Percentiles rank a stretch among this genome's conserved stretches.
Evolutionary conservation across 2,329 filamentous ascomycete genomes (phyloP).

Genomic region (Neurospora crassa): DNA sequence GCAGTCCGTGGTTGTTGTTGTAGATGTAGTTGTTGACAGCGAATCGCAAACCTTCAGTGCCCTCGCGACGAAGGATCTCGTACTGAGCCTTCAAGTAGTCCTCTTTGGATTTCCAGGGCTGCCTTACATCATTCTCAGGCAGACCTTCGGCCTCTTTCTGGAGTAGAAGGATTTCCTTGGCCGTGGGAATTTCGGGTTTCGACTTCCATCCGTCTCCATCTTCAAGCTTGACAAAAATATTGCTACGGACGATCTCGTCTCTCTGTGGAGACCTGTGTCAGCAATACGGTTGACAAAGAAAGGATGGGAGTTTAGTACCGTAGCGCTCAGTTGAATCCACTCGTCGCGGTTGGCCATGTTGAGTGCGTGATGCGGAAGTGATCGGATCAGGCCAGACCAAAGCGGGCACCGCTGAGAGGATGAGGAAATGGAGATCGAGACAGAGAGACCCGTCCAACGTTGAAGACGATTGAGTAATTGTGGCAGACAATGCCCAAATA

Average conservation of each 20-base stretch:
- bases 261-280: neutral
- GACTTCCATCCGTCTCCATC: conserved; percentile 13
- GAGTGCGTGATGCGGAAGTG: neutral
- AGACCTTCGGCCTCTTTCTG: conserved; percentile 24
- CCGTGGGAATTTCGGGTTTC: conserved; percentile 44
- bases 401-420: neutral
- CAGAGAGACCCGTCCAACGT: neutral
- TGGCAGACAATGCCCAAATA: neutral
- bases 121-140: conserved; percentile 42
- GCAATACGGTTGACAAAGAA: neutral
- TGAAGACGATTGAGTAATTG: neutral
- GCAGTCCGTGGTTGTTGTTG: conserved; percentile 48
- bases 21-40: conserved; percentile 51
- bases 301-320: neutral
- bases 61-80: conserved; percentile 65
- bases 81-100: conserved; percentile 68
- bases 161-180: conserved; percentile 39
- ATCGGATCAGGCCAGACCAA: neutral
- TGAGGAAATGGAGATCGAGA: neutral
- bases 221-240: conserved; percentile 11
- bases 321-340: neutral
- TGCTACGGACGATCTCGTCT: conserved; percentile 7
- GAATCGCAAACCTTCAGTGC: conserved; percentile 56
- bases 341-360: neutral
- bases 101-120: conserved; percentile 49